Conservation (phyloP, 257 asterid genomes). For the Solanum ossicruentum region DNA sequence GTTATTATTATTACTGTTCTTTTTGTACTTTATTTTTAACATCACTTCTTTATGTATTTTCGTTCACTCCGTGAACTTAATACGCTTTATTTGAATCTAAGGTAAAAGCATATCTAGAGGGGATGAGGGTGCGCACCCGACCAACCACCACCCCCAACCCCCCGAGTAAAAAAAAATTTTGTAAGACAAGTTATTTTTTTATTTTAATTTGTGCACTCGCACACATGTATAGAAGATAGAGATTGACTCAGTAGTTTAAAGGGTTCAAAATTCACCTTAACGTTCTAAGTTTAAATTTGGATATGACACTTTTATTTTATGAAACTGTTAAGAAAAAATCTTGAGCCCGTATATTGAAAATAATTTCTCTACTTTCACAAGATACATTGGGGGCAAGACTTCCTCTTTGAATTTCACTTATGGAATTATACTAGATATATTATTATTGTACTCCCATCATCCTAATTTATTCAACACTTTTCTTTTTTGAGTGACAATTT, state of each 20-base stretch:
- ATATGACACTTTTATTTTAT: no score
- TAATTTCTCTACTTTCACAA: background rate
- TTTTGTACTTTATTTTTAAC: background rate
- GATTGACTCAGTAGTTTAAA: background rate
- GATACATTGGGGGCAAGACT: background rate
- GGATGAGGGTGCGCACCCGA: background rate
- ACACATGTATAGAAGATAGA: background rate
- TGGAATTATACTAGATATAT: background rate
- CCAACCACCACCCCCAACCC: background rate
- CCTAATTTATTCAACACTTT: background rate
- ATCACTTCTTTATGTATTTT: background rate
- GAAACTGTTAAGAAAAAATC: no score
- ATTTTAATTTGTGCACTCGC: no score
- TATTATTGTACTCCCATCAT: background rate
- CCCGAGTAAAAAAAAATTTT: no score
- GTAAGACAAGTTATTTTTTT: background rate
- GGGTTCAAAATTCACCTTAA: background rate
- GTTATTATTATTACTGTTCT: background rate
- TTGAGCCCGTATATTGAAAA: background rate
- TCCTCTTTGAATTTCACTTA: background rate
- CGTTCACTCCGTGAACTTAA: background rate
- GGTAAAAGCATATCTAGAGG: background rate
- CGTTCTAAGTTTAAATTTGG: no score
- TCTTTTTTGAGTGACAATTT: background rate
- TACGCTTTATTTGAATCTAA: background rate